Base-by-base conservation (phyloP, 352 stramenopile species). In the Globisporangium nodosum region DNA sequence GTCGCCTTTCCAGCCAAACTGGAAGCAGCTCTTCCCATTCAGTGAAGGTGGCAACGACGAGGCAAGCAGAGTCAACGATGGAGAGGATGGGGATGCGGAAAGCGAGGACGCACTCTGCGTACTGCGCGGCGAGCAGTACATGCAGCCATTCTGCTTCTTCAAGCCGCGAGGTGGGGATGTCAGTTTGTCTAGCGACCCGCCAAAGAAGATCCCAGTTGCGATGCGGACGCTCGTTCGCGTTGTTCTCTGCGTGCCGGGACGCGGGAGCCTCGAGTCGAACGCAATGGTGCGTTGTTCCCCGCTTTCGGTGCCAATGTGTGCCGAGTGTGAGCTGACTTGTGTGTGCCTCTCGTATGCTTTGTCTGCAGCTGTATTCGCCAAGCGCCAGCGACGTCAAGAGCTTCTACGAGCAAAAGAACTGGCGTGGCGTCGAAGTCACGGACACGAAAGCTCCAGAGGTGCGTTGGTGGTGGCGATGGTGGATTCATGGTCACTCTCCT, bases 151-250 rank as follows among this genome's bases (percentile, higher is more conserved):
- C 37, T 70, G 64, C 31, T 94, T 92, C 53, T 80, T 73, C 42
- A 31, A 42, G 27, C 42, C 60, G 9, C 54, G 13, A 9, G 52
- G 39, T 0, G 18, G 27, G 3, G 51, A 40, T 30, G 33, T 31
- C 2, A 39, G n/a, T 16, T 3, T 15, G 16, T 21, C 48, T 7
- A 35, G 30, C 3, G 40, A 43, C 6, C 9, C 48, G 40, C 21
- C 33, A 1, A 30, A 54, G 47, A 52, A 78, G 45, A 70, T 94
- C 16, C 69, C 82, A 3, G 71, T 86, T 8, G 71, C 79, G 5
- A 69, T 90, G 20, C 79, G 81, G 20, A 92, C 83, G 51, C 72
- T 94, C 15, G 74, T 94, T 54, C 74, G 78, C 15, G 78, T 93
- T 12, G 33, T 73, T 46, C 30, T 92, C 5, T 46, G 66, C 37